phyloP scores from a whole-genome alignment of 1,284 basidiomycete genomes.

The Pterulicium gracile region DNA sequence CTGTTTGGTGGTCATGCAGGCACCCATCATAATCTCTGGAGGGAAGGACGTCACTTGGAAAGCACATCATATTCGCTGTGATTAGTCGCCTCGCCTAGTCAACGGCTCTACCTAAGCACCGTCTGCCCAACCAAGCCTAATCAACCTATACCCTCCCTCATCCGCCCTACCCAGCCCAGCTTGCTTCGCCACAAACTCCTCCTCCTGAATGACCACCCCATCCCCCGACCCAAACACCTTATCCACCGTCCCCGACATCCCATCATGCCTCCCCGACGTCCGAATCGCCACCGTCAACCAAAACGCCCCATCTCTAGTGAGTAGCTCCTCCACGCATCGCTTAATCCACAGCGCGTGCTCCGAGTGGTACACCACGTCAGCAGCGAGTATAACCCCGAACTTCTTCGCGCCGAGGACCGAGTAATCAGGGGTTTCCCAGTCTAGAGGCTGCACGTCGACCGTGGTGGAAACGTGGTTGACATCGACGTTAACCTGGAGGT shows the following conservation, averaged over 20 bases:
- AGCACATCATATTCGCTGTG: no score
- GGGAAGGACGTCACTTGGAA: no score
- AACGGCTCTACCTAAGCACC: no score
- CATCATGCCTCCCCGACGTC: constrained; percentile 55
- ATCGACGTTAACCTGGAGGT: constrained; percentile 54
- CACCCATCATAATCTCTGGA: no score
- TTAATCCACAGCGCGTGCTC: constrained; percentile 59
- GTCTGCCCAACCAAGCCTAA: constrained; percentile 64
- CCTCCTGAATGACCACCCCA: constrained; percentile 31
- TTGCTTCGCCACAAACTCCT: constrained; percentile 33
- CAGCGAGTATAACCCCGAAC: constrained; percentile 51
- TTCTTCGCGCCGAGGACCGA: constrained; percentile 23
- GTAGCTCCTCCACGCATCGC: constrained; percentile 38
- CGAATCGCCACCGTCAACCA: constrained; percentile 66
- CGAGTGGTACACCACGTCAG: constrained; percentile 66
- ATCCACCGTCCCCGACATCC: constrained; percentile 46
- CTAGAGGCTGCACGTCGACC: constrained; percentile 41
- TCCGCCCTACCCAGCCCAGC: constrained; percentile 54
- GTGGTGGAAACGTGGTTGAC: constrained; percentile 38
- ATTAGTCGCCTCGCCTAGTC: no score
- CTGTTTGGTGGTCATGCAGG: no score
- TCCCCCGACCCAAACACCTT: constrained; percentile 32
- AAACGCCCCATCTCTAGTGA: constrained; percentile 39
- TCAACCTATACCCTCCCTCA: constrained; percentile 57
- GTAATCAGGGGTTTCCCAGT: constrained; percentile 54